A percentile compares a stretch with the other conserved stretches of the same genome.
Conservation (phyloP, 768 basidiomycete genomes). For the Leccinum pellstonianum region DNA sequence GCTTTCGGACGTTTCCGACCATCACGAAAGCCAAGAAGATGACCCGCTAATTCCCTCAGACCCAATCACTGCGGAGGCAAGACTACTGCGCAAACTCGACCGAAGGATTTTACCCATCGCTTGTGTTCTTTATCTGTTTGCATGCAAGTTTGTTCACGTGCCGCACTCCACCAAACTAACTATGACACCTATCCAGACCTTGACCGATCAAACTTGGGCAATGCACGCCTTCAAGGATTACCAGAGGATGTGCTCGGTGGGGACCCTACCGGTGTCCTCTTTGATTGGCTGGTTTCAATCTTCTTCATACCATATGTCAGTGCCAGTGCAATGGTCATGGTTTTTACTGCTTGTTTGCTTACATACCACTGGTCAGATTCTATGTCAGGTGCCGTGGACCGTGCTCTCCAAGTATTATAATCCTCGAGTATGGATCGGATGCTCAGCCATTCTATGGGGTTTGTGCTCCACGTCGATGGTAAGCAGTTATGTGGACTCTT, state of each 20-base stretch:
- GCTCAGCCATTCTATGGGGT: conserved; percentile 71
- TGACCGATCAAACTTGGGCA: conserved; percentile 77
- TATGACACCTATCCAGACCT: conserved; percentile 37
- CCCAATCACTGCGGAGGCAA: conserved; percentile 41
- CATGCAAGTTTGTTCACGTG: conserved; percentile 48
- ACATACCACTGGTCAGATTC: conserved; percentile 44
- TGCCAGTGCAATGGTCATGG: neutral
- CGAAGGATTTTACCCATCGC: conserved; percentile 65
- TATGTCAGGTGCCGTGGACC: conserved; percentile 69
- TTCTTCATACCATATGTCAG: conserved; percentile 81
- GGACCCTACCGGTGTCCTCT: conserved; percentile 65
- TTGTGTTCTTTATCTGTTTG: conserved; percentile 74
- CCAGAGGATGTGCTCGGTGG: conserved; percentile 63
- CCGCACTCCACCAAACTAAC: neutral
- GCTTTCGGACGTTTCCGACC: conserved; percentile 4
- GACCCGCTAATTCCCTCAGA: conserved; percentile 22
- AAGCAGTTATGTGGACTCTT: neutral
- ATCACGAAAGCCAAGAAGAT: conserved; percentile 11
- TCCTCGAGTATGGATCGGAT: conserved; percentile 71
- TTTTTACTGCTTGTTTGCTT: neutral
- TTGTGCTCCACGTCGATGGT: conserved; percentile 72
- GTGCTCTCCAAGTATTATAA: conserved; percentile 64
- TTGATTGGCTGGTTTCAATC: conserved; percentile 74
- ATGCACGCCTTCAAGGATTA: conserved; percentile 73
- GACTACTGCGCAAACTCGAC: conserved; percentile 65